These are phyloP conservation scores for Quercus tomentella DNA, from an alignment of 331 rosid genomes.

Conservation along the genomic window DNA sequence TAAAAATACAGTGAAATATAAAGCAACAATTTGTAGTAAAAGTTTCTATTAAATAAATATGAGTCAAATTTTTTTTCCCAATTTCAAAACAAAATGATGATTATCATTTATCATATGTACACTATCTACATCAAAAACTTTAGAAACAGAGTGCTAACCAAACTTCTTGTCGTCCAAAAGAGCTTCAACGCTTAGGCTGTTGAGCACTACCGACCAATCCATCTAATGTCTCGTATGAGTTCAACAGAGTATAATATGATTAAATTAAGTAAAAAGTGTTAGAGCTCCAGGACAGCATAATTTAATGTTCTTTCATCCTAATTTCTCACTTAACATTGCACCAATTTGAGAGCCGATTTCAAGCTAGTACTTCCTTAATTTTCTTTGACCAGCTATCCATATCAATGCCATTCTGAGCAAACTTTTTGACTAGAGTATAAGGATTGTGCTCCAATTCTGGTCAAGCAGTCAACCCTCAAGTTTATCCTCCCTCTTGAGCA, in stretches of 20 bases:
- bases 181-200: constrained; percentile 28
- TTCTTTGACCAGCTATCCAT: constrained; percentile 22
- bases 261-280: constrained; percentile 4
- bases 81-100: too few species aligned
- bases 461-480: constrained; percentile 27
- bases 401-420: neutral
- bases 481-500: neutral
- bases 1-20: too few species aligned
- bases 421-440: constrained; percentile 32
- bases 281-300: neutral
- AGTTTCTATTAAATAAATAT: too few species aligned
- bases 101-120: too few species aligned
- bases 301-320: constrained; percentile 12
- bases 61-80: too few species aligned
- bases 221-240: constrained; percentile 20
- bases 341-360: constrained; percentile 25
- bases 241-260: constrained; percentile 19
- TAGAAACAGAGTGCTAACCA: constrained; percentile 31
- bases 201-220: constrained; percentile 47
- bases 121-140: constrained; percentile 48
- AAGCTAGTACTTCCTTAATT: constrained; percentile 8
- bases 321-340: constrained; percentile 9
- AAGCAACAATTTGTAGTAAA: too few species aligned
- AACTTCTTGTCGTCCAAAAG: constrained; percentile 37
- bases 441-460: constrained; percentile 16